Base-by-base conservation (phyloP, 495 filamentous ascomycete species). In the Talaromyces stipitatus region DNA sequence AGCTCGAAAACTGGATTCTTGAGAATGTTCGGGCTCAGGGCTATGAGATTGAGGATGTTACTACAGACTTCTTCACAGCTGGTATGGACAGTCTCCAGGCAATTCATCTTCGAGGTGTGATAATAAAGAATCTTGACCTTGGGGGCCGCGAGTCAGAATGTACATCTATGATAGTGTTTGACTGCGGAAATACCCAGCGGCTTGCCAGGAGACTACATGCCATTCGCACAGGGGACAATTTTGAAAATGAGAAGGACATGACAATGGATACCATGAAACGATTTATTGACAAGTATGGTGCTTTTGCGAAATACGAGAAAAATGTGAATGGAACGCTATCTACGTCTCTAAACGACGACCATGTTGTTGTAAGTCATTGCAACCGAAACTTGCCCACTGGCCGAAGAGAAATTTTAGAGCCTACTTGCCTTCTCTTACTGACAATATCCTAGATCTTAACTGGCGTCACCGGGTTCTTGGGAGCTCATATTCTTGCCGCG, bases 31-130 rank as follows among this genome's bases (percentile, higher is more conserved):
- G 60, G 33, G 64, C 76, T 8, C 60, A 72, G 29, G 71, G 65
- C 12, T 62, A 80, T 24, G n/a, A 65, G 1, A 59, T 81, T 5
- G 64, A 73, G 3, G 60, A 69, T 50, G 51, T 58, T 3, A 59
- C 79, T 2, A 63, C 73, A 4, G 78, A 83, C 59, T 76, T 86
- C 61, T 85, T 84, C 52, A 64, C 74, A 0, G 68, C 75, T 6
- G 83, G 83, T 7, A 61, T 86, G n/a, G 82, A 84, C 61, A 85
- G 82, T 54, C 64, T 86, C n/a, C 78, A 78, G 47, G 79, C 82
- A 4, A 84, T 83, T 16, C 78, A 82, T 48, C 63, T 85, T 47
- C 74, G 80, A 29, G 69, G 76, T 9, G 61, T 80, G 4, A 72
- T 86, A 20, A 64, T 78, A 22, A 68, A 72, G 11, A 66, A 76